Evolutionary conservation across 2,329 filamentous ascomycete species (phyloP).

Genomic region (Bipolaris oryzae): DNA sequence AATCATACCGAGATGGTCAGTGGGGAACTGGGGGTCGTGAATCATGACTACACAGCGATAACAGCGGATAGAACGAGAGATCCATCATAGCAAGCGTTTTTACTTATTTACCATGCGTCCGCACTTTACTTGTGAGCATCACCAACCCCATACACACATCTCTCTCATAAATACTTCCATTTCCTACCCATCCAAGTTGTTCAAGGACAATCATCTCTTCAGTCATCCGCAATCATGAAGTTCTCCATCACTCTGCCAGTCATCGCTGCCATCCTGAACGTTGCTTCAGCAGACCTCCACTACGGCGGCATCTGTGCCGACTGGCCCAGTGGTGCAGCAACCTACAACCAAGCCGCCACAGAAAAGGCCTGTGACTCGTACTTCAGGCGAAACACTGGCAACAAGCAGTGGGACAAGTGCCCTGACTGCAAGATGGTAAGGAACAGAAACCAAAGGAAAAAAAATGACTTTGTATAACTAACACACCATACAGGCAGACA

Average conservation of each 20-base stretch:
- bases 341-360: slow-evolving; percentile 36
- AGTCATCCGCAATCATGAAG: slow-evolving; percentile 20
- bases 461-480: background rate
- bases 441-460: background rate
- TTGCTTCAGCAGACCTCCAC: slow-evolving; percentile 31
- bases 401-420: slow-evolving; percentile 35
- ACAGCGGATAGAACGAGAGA: background rate
- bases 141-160: background rate
- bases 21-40: background rate
- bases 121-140: background rate
- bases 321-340: slow-evolving; percentile 20
- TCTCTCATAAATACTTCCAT: background rate
- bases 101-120: slow-evolving; percentile 1
- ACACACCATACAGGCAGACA: slow-evolving; percentile 14
- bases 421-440: slow-evolving; percentile 37
- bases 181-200: background rate
- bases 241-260: slow-evolving; percentile 20
- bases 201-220: background rate
- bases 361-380: slow-evolving; percentile 28
- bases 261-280: slow-evolving; percentile 17
- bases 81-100: background rate
- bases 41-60: background rate
- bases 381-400: slow-evolving; percentile 33
- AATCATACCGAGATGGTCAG: slow-evolving; percentile 10
- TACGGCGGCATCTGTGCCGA: slow-evolving; percentile 28